Evolutionary conservation across 306 rosid species (phyloP), one percentile per base, ranked within the genome.

Genomic region (Ochetophila trinervis): DNA sequence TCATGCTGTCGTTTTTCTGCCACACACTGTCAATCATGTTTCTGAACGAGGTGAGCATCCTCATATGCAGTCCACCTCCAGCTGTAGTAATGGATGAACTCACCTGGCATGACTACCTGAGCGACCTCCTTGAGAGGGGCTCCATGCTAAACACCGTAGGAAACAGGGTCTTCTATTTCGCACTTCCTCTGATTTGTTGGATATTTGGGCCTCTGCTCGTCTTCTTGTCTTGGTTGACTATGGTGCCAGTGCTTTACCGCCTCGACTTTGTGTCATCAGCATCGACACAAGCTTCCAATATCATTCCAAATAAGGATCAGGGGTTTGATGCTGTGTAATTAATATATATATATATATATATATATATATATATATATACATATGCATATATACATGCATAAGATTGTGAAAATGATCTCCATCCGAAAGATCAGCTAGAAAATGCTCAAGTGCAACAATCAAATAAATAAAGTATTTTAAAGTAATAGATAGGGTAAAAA

Each of bases 151-250:
- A 62, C 37, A 74, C 83, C 1, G 23, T 78, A 0, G 86, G 83
- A 6, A 51, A 78, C 27, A 57, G 86, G 53, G 48, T 74, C 35
- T 82, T 82, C 62, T 71, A 82, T 40, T 13, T 63, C 9, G 77
- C 78, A 0, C 20, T 78, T 32, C 86, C 86, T 27, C 76, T 82
- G 19, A 27, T 78, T 53, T 80, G 71, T 30, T 78, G 83, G 86
- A 53, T 78, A 19, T 74, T 74, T 35, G 78, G 86, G 57, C 71
- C 86, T 3, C 67, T 71, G 4, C 35, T 77, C 9, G 77, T 78
- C 52, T 68, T 82, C 16, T 5, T 78, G 2, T 47, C 76, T 48
- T 70, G 65, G 47, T 65, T 61, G 8, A 17, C 68, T 2, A 47
- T 82, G 83, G 62, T 74, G 2, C 36, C 23, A n/a, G 37, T 72